A percentile compares a stretch with the other conserved stretches of the same genome.
Evolutionary conservation across 1,284 basidiomycete genomes (phyloP).

Genomic region (Pisolithus thermaeus): DNA sequence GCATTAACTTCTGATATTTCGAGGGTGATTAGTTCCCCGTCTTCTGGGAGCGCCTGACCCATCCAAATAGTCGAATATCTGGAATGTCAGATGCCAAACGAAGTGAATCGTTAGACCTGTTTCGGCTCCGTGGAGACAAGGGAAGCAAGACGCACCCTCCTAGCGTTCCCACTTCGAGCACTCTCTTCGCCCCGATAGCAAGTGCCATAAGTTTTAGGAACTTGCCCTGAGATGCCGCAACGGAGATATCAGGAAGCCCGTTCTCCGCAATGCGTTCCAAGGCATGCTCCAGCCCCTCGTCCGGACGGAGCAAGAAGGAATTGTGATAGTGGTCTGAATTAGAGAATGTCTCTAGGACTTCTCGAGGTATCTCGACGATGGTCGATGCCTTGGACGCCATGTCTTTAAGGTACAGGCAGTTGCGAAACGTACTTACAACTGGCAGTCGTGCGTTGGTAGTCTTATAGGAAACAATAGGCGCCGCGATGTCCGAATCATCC

Average conservation of each 20-base stretch:
- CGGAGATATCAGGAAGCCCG: slow-evolving; percentile 20
- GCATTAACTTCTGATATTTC: slow-evolving; percentile 47
- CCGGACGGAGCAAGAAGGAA: slow-evolving; percentile 15
- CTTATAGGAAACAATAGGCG: no score
- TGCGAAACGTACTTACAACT: no score
- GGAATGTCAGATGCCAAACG: slow-evolving; percentile 2
- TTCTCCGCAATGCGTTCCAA: slow-evolving; percentile 11
- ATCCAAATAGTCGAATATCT: slow-evolving; percentile 41
- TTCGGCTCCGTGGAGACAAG: no score
- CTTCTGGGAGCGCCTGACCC: slow-evolving; percentile 34
- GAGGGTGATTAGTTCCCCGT: slow-evolving; percentile 35
- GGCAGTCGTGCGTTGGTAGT: no score
- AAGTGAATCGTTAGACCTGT: not conserved
- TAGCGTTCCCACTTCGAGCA: no score
- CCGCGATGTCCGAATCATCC: no score
- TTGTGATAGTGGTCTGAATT: slow-evolving; percentile 24
- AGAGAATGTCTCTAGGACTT: slow-evolving; percentile 10
- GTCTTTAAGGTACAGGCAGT: no score
- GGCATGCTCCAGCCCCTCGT: slow-evolving; percentile 16
- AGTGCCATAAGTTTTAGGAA: slow-evolving; percentile 34
- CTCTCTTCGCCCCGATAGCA: no score
- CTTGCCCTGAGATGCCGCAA: slow-evolving; percentile 37
- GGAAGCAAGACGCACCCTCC: no score
- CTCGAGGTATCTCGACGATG: not conserved
- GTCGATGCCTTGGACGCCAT: no score